Evolutionary conservation across 768 basidiomycete species (phyloP), one percentile per base, ranked within the genome.

Genomic region (Guyanaporus albipodus): DNA sequence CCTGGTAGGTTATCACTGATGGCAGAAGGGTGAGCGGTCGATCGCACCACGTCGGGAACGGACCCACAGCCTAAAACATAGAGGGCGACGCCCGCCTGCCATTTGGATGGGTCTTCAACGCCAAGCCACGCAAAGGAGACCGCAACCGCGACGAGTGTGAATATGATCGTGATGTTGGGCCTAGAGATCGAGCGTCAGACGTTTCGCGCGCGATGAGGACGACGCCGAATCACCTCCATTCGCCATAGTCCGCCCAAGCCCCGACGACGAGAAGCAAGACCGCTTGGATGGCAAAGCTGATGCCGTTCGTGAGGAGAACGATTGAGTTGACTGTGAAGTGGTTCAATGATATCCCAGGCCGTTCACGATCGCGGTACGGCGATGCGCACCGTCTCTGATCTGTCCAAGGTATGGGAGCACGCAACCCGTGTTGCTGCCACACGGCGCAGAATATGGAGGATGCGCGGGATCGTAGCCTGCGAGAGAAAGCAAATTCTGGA

Each of bases 231-330:
- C 33, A 82, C 83, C 83, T 83, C 86, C 85, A 87, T 14, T 69
- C 67, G n/a, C 87, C 87, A 61, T 88, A 90, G 61, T 89, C 87
- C 1, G 86, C 85, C 82, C 86, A 88, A 4, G 85, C 83, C 4
- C 86, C 87, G 23, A 89, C 77, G 11, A 75, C 55, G 19, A 88
- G 64, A 32, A 90, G 67, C 14, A 88, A 57, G 14, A 74, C 76
- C 0, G 85, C 84, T 64, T 90, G 87, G 22, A 89, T 73, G 0
- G 84, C 85, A 57, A 88, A 88, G 49, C 82, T 83, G 35, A 90
- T 80, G 4, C 87, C 87, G 55, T 89, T 89, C 8, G 85, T 87
- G 45, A 87, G 71, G 21, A 88, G 73, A 5, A 88, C 83, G 50
- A 88, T 85, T 3, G 86, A 84, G 56, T 86, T 89, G 46, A 86